Conservation (phyloP, 2,329 filamentous ascomycete genomes). For the Nemania sp. region DNA sequence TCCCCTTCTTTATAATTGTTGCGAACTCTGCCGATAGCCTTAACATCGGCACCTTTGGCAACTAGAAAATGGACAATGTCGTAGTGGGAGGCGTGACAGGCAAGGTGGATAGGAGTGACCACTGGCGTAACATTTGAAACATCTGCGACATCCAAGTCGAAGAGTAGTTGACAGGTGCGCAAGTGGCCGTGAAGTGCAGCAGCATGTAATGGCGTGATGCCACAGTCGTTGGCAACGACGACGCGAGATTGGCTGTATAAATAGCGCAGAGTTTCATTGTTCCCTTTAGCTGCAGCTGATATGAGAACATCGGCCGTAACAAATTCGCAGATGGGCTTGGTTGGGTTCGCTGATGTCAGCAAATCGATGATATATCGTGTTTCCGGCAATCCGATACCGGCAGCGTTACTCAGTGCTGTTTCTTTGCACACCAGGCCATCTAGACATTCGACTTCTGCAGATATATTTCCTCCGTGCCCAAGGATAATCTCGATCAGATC, state of each 20-base stretch:
- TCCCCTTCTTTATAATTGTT: not conserved
- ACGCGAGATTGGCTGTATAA: not conserved
- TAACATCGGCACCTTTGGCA: not conserved
- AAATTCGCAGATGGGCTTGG: not conserved
- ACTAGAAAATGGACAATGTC: not conserved
- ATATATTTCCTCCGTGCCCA: not conserved
- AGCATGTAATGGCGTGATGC: not conserved
- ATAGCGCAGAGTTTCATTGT: not conserved
- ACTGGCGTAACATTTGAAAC: not conserved
- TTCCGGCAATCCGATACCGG: not conserved
- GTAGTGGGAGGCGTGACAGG: not conserved
- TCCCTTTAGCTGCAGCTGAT: not conserved
- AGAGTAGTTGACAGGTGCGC: not conserved
- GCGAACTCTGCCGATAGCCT: not conserved
- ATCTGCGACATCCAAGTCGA: not conserved
- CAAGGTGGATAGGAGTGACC: not conserved
- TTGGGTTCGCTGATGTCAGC: not conserved
- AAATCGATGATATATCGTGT: not conserved
- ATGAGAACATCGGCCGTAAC: conserved; percentile 7
- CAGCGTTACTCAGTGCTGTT: not conserved
- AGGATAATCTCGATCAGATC: not conserved
- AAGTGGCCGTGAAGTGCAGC: not conserved
- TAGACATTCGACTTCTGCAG: not conserved
- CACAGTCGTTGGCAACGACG: not conserved
- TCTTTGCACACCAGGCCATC: not conserved